Conservation (phyloP, 352 stramenopile genomes). For the Globisporangium apiculatum region DNA sequence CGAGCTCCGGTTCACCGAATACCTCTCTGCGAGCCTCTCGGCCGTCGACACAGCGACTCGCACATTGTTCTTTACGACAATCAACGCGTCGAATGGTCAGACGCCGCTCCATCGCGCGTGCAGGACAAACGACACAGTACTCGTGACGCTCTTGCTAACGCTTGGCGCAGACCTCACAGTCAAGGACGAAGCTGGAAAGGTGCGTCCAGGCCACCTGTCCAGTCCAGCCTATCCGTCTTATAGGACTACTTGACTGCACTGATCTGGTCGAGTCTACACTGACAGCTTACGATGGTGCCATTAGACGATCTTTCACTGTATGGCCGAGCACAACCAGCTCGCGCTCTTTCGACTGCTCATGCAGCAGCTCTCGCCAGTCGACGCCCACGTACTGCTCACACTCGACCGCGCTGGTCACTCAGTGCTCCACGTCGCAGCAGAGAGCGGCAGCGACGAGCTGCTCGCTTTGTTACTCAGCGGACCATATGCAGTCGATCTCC, state of each 20-base stretch:
- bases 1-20: slow-evolving; percentile 41
- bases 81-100: slow-evolving; percentile 32
- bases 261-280: background rate
- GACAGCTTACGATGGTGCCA: background rate
- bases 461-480: slow-evolving; percentile 15
- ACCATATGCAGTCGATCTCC: slow-evolving; percentile 3
- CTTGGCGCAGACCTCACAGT: slow-evolving; percentile 27
- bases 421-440: slow-evolving; percentile 35
- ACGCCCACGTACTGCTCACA: slow-evolving; percentile 18
- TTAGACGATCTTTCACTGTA: slow-evolving; percentile 41
- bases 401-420: slow-evolving; percentile 33
- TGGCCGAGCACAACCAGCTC: slow-evolving; percentile 27
- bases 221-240: background rate
- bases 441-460: slow-evolving; percentile 34
- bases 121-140: slow-evolving; percentile 30
- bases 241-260: background rate
- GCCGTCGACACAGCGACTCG: slow-evolving; percentile 12
- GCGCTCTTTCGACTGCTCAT: slow-evolving; percentile 37
- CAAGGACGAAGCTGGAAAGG: slow-evolving; percentile 31
- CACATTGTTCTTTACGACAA: slow-evolving; percentile 28
- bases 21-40: slow-evolving; percentile 24
- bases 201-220: background rate
- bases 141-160: slow-evolving; percentile 36
- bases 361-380: slow-evolving; percentile 14
- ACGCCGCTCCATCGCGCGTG: slow-evolving; percentile 49